A percentile compares a stretch with the other conserved stretches of the same genome.
phyloP scores from a whole-genome alignment of 805 yeast genomes.

The Trichomonascus vanleenenianus region DNA sequence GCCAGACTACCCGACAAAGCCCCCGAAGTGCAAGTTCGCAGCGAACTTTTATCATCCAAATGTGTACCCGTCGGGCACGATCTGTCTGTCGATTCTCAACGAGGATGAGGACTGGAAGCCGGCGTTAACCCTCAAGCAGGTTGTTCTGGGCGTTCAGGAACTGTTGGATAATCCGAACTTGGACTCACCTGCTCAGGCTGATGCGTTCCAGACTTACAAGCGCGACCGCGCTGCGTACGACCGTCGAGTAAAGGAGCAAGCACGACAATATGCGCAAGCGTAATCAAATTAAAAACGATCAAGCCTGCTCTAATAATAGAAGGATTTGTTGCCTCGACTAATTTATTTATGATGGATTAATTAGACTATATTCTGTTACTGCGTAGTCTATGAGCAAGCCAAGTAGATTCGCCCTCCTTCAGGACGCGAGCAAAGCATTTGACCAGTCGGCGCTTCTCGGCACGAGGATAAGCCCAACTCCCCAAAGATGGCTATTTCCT shows the following conservation, averaged over 20 bases:
- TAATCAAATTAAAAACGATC: too few species aligned
- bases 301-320: too few species aligned
- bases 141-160: conserved; percentile 88
- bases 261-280: conserved; percentile 49
- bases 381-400: not conserved
- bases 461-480: too few species aligned
- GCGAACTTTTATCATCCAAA: conserved; percentile 93
- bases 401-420: too few species aligned
- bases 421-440: too few species aligned
- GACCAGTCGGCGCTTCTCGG: too few species aligned
- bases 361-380: too few species aligned
- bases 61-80: conserved; percentile 95
- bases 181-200: conserved; percentile 94
- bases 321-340: too few species aligned
- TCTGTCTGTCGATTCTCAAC: conserved; percentile 85
- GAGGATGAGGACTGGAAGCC: conserved; percentile 99
- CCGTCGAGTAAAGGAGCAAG: conserved; percentile 73
- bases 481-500: too few species aligned
- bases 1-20: conserved; percentile 88
- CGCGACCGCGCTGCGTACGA: conserved; percentile 64
- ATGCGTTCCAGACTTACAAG: conserved; percentile 64
- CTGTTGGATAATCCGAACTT: conserved; percentile 86
- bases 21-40: conserved; percentile 89
- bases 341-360: too few species aligned
- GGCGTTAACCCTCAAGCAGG: conserved; percentile 83